These are phyloP conservation scores for Platanthera guangdongensis DNA, from an alignment of 106 monocot genomes.

Conservation along the genomic window DNA sequence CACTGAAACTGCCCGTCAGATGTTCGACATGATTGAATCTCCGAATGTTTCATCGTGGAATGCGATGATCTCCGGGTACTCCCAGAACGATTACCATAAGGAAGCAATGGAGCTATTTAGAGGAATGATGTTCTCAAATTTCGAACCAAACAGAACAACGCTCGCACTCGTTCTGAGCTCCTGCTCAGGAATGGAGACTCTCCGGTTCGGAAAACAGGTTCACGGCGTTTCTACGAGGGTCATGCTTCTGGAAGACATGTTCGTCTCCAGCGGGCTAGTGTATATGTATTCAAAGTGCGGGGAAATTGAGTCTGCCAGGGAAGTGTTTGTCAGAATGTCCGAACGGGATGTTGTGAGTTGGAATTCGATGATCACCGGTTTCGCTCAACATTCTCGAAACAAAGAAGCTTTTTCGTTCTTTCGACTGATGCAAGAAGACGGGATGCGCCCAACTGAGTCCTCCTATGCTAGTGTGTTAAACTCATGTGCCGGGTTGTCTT, in stretches of 20 bases:
- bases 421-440: constrained; percentile 52
- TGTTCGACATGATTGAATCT: constrained; percentile 53
- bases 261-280: constrained; percentile 77
- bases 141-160: constrained; percentile 60
- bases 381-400: constrained; percentile 49
- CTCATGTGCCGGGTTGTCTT: constrained; percentile 68
- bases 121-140: constrained; percentile 47
- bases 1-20: constrained; percentile 33
- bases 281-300: constrained; percentile 91
- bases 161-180: constrained; percentile 58
- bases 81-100: constrained; percentile 44
- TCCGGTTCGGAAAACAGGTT: constrained; percentile 57
- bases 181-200: constrained; percentile 46
- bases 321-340: constrained; percentile 45
- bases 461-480: constrained; percentile 78
- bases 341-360: constrained; percentile 79
- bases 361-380: constrained; percentile 89
- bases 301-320: constrained; percentile 35
- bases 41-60: constrained; percentile 65
- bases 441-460: constrained; percentile 53
- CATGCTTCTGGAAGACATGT: constrained; percentile 49
- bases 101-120: constrained; percentile 51
- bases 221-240: constrained; percentile 52
- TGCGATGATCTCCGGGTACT: constrained; percentile 61
- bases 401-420: constrained; percentile 61